These are phyloP conservation scores for Populus hybrid DNA, from an alignment of 441 rosid genomes.

Conservation along the genomic window DNA sequence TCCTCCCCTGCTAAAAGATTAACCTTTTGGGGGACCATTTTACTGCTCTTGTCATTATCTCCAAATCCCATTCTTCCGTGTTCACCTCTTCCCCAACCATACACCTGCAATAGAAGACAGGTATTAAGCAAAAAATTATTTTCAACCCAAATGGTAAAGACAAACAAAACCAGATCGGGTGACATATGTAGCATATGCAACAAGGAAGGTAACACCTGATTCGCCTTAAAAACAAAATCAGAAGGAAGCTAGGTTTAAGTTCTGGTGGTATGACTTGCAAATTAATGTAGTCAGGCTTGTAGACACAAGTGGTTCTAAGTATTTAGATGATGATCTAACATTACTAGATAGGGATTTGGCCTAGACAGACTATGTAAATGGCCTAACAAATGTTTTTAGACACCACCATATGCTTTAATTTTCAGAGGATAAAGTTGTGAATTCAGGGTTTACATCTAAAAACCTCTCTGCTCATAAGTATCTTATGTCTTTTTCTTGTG, in stretches of 20 bases:
- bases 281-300: no score
- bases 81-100: conserved; percentile 99
- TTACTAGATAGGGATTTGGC: no score
- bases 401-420: no score
- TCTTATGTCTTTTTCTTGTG: no score
- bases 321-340: no score
- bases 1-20: conserved; percentile 76
- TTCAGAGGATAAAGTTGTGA: no score
- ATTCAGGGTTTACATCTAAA: no score
- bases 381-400: no score
- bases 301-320: no score
- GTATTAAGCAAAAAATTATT: not conserved
- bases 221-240: not conserved
- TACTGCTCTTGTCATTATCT: conserved; percentile 97
- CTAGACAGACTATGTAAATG: no score
- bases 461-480: no score
- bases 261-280: not conserved
- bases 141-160: not conserved
- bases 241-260: not conserved
- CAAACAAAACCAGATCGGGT: not conserved
- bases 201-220: not conserved
- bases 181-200: not conserved
- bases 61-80: conserved; percentile 98
- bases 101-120: conserved; percentile 51
- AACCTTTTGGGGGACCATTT: conserved; percentile 95